Evolutionary conservation across 768 basidiomycete genomes (phyloP).

Genomic region (Neoboletus subvelutipes): DNA sequence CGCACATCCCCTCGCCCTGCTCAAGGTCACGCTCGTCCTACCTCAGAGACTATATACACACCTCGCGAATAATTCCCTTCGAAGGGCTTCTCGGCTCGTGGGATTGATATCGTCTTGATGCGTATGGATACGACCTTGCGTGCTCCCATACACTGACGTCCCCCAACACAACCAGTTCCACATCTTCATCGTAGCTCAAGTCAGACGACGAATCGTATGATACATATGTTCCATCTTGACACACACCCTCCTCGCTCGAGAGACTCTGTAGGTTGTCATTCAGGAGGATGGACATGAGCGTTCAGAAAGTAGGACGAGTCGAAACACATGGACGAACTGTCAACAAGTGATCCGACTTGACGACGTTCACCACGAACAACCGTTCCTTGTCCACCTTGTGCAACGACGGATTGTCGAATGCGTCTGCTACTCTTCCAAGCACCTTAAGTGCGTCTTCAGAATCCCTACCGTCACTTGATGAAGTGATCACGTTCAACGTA

Average conservation of each 20-base stretch:
- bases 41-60: conserved; percentile 1
- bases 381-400: conserved; percentile 21
- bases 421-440: conserved; percentile 30
- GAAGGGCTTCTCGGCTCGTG: conserved; percentile 2
- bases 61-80: conserved; percentile 12
- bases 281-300: background rate
- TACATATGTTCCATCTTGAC: background rate
- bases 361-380: conserved; percentile 22
- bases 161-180: conserved; percentile 15
- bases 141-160: conserved; percentile 17
- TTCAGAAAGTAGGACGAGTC: background rate
- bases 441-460: conserved; percentile 21
- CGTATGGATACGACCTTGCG: conserved; percentile 15
- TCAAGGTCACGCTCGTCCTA: background rate
- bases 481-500: background rate
- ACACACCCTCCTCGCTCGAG: conserved; percentile 17
- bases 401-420: conserved; percentile 27
- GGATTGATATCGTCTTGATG: background rate
- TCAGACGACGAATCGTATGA: conserved; percentile 16
- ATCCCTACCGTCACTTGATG: background rate
- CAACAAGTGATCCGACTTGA: conserved; percentile 22
- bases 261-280: conserved; percentile 6
- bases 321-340: conserved; percentile 15
- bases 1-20: conserved; percentile 15
- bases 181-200: conserved; percentile 18